Base-by-base conservation (phyloP, 352 stramenopile species). In the Globisporangium heterothallicum region DNA sequence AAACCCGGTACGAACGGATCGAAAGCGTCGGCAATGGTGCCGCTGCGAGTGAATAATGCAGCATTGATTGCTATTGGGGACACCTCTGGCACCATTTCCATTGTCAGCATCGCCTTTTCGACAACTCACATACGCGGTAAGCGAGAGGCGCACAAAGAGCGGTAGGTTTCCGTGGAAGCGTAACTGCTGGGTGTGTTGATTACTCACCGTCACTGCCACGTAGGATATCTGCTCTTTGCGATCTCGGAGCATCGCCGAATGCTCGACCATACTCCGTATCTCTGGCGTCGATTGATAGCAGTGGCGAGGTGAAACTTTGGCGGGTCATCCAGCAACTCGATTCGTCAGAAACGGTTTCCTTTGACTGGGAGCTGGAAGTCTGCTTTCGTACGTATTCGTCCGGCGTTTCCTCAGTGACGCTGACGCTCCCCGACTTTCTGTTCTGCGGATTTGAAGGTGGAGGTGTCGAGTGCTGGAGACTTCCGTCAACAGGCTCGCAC, bases 281-380 rank as follows among this genome's bases (percentile, higher is more conserved):
- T 13, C 51, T 77, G 47, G 47, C 70, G n/a, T 75, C 69, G 14
- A 48, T 78, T 25, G 59, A 58, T 45, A 53, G 35, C 34, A 53
- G 59, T 40, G 74, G 74, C 42, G 71, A 85, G 38, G 64, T 83
- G 4, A 83, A 85, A 49, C 18, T 62, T 6, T 85, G 71, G 71
- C 35, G 75, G 29, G 49, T 48, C 16, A 57, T 38, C 47, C 9
- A 30, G 12, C n/a, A 32, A 38, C 30, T 41, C 13, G 49, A 36
- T 27, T 21, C 38, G n/a, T 25, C 29, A 29, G 5, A 21, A 27
- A 19, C 18, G 3, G n/a, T n/a, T n/a, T n/a, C n/a, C n/a, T n/a
- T 41, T 12, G 25, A 49, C 16, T 85, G 74, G 74, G 54, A 72
- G 0, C 42, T 81, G 9, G 27, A 77, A 24, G 64, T 44, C 19